Percentiles rank a stretch among this genome's conserved stretches.
Evolutionary conservation across 371 early-diverging fungal genomes (phyloP).

Genomic region (Capillidium rhysosporum): DNA sequence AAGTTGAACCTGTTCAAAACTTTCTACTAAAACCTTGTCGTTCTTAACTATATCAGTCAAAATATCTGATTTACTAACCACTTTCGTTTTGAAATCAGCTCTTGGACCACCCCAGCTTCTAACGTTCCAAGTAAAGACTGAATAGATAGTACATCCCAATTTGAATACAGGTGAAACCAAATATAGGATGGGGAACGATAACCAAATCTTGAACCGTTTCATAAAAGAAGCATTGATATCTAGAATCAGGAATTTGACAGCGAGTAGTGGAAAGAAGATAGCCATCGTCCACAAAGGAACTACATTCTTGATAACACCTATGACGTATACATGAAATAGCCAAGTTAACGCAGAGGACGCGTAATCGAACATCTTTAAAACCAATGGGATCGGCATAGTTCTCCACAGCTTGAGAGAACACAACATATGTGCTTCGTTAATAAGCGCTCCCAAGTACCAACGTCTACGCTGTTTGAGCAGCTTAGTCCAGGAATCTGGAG

Average conservation of each 20-base stretch:
- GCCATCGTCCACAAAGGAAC: conserved; percentile 3
- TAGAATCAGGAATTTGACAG: background rate
- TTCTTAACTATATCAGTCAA: background rate
- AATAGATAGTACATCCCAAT: conserved; percentile 4
- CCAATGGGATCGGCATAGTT: background rate
- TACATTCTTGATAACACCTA: conserved; percentile 5
- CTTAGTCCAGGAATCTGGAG: conserved; percentile 85
- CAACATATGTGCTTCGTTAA: conserved; percentile 6
- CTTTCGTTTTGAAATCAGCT: background rate
- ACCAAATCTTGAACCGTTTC: conserved; percentile 3
- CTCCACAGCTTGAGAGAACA: conserved; percentile 4
- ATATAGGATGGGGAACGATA: conserved; percentile 4
- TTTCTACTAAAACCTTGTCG: background rate
- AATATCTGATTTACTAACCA: background rate
- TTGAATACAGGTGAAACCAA: conserved; percentile 2
- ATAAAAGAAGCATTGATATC: conserved; percentile 3
- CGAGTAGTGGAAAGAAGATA: conserved; percentile 1
- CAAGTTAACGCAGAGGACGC: background rate
- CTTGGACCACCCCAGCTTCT: conserved; percentile 3
- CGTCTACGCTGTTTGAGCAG: conserved; percentile 91
- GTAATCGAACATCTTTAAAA: conserved; percentile 2
- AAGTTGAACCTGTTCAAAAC: background rate
- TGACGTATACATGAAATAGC: conserved; percentile 3
- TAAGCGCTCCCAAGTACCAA: conserved; percentile 30
- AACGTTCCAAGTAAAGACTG: conserved; percentile 2